Evolutionary conservation across 768 basidiomycete genomes (phyloP).

Genomic region (Tricholoma matsutake): DNA sequence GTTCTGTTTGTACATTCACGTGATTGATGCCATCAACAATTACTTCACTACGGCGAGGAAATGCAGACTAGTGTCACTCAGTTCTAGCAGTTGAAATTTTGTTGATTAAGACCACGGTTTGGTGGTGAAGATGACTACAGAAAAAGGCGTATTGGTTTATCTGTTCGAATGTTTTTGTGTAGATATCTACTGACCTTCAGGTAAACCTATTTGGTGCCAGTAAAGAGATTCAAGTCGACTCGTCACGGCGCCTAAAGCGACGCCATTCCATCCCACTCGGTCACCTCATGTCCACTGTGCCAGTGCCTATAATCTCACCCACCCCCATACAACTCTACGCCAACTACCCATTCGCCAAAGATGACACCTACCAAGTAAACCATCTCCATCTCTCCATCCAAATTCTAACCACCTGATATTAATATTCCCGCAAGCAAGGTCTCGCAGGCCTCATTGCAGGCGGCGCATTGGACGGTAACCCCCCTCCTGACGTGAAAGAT

Average conservation of each 20-base stretch:
- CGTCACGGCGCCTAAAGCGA: no score
- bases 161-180: no score
- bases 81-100: no score
- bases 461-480: conserved; percentile 29
- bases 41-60: background rate
- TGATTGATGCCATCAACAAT: background rate
- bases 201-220: no score
- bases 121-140: no score
- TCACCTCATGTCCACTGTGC: no score
- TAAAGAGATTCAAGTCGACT: no score
- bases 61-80: background rate
- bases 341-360: conserved; percentile 51
- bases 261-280: no score
- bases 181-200: no score
- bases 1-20: background rate
- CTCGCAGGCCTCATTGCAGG: conserved; percentile 52
- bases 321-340: conserved; percentile 25
- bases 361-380: conserved; percentile 57
- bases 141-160: no score
- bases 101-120: no score
- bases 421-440: conserved; percentile 52
- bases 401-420: conserved; percentile 6
- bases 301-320: no score
- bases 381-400: background rate
- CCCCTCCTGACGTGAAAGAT: conserved; percentile 37